Evolutionary conservation across 2,329 filamentous ascomycete genomes (phyloP).

Genomic region (Epichloe gansuensis): DNA sequence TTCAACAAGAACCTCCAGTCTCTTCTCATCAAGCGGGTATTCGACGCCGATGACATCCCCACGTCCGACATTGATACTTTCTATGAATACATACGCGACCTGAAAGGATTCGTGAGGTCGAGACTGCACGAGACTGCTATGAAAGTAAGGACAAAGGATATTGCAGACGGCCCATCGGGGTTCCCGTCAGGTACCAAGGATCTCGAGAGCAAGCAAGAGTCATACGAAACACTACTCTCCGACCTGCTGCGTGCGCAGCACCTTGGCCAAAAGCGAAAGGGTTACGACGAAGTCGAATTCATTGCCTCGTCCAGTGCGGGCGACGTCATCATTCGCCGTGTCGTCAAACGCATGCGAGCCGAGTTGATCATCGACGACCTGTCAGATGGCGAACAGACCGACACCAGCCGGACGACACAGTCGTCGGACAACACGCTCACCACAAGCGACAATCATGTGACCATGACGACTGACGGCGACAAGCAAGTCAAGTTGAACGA

Average conservation of each 20-base stretch:
- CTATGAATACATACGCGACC: conserved; percentile 63
- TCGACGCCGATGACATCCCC: conserved; percentile 61
- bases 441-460: conserved; percentile 16
- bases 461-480: conserved; percentile 18
- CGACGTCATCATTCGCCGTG: conserved; percentile 37
- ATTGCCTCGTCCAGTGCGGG: conserved; percentile 36
- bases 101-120: conserved; percentile 63
- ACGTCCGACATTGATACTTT: conserved; percentile 56
- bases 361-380: conserved; percentile 46
- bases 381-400: conserved; percentile 34
- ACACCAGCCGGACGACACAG: conserved; percentile 18
- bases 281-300: conserved; percentile 41
- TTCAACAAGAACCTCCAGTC: conserved; percentile 93
- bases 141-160: conserved; percentile 45
- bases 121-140: conserved; percentile 56
- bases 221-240: conserved; percentile 43
- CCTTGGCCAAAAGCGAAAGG: conserved; percentile 32
- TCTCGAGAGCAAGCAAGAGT: conserved; percentile 36
- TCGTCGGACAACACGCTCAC: conserved; percentile 18
- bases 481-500: conserved; percentile 34
- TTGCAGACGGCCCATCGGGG: conserved; percentile 33
- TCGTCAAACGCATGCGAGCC: conserved; percentile 51
- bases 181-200: conserved; percentile 39
- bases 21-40: conserved; percentile 70
- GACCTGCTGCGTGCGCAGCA: conserved; percentile 29